Conservation (phyloP, 768 basidiomycete species). For the Myochromella boudieri region DNA sequence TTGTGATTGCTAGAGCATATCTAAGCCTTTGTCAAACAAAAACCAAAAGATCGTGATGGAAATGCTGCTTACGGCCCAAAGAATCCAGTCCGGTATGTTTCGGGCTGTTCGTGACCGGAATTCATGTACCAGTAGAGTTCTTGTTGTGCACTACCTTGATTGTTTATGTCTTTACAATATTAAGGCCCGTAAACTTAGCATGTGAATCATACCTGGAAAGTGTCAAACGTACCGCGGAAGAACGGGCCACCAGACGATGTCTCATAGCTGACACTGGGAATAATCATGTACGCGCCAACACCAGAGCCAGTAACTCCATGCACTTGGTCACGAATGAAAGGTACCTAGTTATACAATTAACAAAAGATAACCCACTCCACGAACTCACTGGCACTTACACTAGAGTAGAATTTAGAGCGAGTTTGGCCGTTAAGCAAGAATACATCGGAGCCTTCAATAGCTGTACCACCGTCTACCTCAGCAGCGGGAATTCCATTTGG, state of each 20-base stretch:
- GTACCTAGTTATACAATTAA: conserved; percentile 27
- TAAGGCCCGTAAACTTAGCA: background rate
- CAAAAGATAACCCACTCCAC: background rate
- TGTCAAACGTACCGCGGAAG: conserved; percentile 35
- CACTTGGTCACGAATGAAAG: conserved; percentile 51
- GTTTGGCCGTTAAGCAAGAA: conserved; percentile 44
- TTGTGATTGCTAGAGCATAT: conserved; percentile 43
- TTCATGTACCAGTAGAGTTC: conserved; percentile 54
- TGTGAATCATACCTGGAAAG: background rate
- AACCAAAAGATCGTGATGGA: background rate
- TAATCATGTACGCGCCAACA: conserved; percentile 44
- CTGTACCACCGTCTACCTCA: conserved; percentile 40
- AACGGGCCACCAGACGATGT: conserved; percentile 49
- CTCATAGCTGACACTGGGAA: conserved; percentile 46
- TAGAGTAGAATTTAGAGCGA: conserved; percentile 49
- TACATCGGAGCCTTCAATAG: conserved; percentile 49
- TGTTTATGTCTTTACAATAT: conserved; percentile 38
- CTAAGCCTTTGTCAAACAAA: conserved; percentile 16
- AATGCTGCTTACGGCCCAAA: conserved; percentile 39
- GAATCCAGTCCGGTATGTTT: conserved; percentile 44
- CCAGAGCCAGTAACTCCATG: conserved; percentile 48
- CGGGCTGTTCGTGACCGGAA: conserved; percentile 44
- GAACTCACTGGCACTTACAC: conserved; percentile 25
- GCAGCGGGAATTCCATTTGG: conserved; percentile 38
- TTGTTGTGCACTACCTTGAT: conserved; percentile 45